phyloP scores from a whole-genome alignment of 139 green algal species.

The Volvox reticuliferus region DNA sequence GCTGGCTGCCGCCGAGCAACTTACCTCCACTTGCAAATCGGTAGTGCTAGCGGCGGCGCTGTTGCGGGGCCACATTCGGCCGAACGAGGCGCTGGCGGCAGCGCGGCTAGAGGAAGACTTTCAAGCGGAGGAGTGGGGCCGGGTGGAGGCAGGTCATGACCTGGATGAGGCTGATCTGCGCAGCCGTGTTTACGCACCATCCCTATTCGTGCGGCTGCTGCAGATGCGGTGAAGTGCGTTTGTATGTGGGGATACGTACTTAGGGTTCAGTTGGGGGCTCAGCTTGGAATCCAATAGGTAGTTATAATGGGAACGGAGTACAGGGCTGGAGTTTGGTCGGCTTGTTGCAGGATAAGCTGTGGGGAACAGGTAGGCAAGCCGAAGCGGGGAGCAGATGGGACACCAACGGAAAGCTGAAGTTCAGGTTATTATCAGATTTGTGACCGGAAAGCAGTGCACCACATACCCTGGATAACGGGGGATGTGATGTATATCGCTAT shows the following conservation, averaged over 20 bases:
- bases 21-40: conserved; percentile 85
- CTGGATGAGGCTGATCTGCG: conserved; percentile 88
- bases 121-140: conserved; percentile 91
- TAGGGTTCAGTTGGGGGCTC: no score
- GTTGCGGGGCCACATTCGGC: conserved; percentile 68
- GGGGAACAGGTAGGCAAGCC: no score
- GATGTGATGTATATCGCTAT: no score
- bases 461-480: no score
- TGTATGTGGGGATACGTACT: background rate
- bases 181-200: conserved; percentile 81
- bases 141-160: conserved; percentile 97
- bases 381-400: no score
- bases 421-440: no score
- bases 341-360: no score
- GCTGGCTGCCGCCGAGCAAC: conserved; percentile 81
- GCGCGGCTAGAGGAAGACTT: conserved; percentile 87
- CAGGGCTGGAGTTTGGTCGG: no score
- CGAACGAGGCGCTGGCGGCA: conserved; percentile 66
- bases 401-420: no score
- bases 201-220: conserved; percentile 83
- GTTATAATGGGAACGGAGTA: no score
- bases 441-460: no score
- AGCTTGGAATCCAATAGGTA: no score
- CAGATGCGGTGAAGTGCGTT: conserved; percentile 3
- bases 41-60: conserved; percentile 86